These are phyloP conservation scores for Parasarocladium wereldwijsianum DNA, from an alignment of 2,329 filamentous ascomycete species.

Conservation along the genomic window DNA sequence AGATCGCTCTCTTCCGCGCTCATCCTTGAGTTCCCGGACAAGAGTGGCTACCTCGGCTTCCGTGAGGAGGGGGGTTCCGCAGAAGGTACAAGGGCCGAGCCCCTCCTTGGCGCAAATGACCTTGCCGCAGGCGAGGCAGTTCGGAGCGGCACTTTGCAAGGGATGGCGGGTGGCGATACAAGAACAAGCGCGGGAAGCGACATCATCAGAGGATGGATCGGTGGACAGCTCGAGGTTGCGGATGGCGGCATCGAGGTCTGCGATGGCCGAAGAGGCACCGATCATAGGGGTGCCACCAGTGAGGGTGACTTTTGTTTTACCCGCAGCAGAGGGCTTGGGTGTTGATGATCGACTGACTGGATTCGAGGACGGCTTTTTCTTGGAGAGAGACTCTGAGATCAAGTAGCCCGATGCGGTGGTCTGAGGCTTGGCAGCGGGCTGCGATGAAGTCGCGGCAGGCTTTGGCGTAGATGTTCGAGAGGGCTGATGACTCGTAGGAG, in stretches of 20 bases:
- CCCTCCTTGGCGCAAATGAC: constrained; percentile 92
- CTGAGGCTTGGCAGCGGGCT: constrained; percentile 34
- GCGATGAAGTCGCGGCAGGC: constrained; percentile 22
- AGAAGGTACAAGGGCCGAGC: constrained; percentile 86
- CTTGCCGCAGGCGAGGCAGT: constrained; percentile 85
- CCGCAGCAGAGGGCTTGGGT: constrained; percentile 32
- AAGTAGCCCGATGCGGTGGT: constrained; percentile 55
- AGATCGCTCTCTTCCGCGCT: constrained; percentile 79
- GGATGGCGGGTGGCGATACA: constrained; percentile 84
- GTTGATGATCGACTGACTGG: constrained; percentile 37
- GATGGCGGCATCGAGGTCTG: constrained; percentile 67
- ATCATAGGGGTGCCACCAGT: constrained; percentile 71
- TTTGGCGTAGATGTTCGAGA: constrained; percentile 22
- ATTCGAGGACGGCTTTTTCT: constrained; percentile 39
- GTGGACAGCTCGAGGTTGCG: constrained; percentile 81
- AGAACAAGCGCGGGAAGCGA: constrained; percentile 55
- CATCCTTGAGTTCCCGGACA: constrained; percentile 68
- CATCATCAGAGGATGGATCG: constrained; percentile 53
- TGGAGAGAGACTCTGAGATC: constrained; percentile 58
- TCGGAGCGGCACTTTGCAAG: constrained; percentile 78
- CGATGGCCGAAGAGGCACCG: constrained; percentile 59
- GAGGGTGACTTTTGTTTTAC: constrained; percentile 53
- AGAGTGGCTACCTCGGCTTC: constrained; percentile 67
- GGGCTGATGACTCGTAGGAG: constrained; percentile 21
- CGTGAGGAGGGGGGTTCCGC: constrained; percentile 58